Base-by-base conservation (phyloP, 106 monocot genomes). In the Dendrobium catenatum region DNA sequence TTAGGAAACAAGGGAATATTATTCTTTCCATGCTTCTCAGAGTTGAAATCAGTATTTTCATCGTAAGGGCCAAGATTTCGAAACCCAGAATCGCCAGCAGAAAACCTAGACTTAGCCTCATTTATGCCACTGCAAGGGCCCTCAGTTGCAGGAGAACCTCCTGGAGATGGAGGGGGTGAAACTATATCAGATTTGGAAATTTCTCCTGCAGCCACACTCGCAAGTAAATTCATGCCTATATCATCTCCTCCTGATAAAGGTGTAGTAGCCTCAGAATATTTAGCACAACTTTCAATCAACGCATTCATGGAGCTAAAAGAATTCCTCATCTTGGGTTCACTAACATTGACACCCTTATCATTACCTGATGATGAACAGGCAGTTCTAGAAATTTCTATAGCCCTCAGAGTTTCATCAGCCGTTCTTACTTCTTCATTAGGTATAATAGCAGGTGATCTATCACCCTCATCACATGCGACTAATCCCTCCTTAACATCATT, bases 151-250 rank as follows among this genome's bases (percentile, higher is more conserved):
- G 88, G 79, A 43, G 81, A 87, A 79, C 55, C 68, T 73, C 78
- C 82, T 31, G 89, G 86, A 70, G 91, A 92, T 67, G 68, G 79
- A 47, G 78, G 46, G 3, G 88, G 85, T 6, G 91, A 85, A 85
- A 75, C 81, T 56, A 85, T 76, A 13, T 86, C 88, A 81, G 90
- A 87, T 73, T 87, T 90, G 20, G 87, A 80, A 41, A 90, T 92
- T 81, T 95, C 90, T 55, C 89, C 92, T 54, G 92, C 81, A 83
- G 93, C 93, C n/a, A 95, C 95, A 88, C 85, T 92, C 13, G 95
- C 90, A 77, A 92, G 92, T 73, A 92, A 73, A 86, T 90, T 90
- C 85, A 90, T 95, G 27, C 92, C 95, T 40, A 85, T 81, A 88
- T 95, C 88, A 81, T 92, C 95, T 9, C 88, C 94, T 68, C 61